Evolutionary conservation across 177 flowering plant species (phyloP).

Genomic region (Tripterygium wilfordii): DNA sequence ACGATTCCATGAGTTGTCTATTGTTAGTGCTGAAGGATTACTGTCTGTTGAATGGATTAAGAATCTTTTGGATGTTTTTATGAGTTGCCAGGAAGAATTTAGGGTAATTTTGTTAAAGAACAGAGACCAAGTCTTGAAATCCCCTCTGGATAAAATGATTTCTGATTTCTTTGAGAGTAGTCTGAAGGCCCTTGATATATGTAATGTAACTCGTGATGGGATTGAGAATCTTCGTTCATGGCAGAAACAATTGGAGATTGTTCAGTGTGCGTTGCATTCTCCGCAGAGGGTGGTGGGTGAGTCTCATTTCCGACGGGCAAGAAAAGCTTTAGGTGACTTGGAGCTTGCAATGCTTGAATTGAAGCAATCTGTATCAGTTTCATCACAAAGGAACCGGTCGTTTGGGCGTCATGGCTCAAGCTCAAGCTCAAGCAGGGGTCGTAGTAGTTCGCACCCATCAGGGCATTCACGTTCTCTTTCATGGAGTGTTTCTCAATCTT

Average conservation of each 20-base stretch:
- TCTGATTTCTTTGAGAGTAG: slow-evolving; percentile 37
- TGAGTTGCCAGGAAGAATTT: slow-evolving; percentile 37
- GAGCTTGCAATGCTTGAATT: slow-evolving; percentile 41
- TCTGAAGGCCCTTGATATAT: slow-evolving; percentile 48
- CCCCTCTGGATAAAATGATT: slow-evolving; percentile 30
- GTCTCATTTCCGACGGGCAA: slow-evolving; percentile 42
- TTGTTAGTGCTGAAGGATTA: slow-evolving; percentile 22
- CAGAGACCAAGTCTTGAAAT: slow-evolving; percentile 16
- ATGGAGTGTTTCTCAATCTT: slow-evolving; percentile 47
- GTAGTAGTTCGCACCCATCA: slow-evolving; percentile 1
- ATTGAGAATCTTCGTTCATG: slow-evolving; percentile 34
- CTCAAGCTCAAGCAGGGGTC: slow-evolving; percentile 23
- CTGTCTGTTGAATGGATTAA: slow-evolving; percentile 35
- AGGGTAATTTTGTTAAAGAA: slow-evolving; percentile 19
- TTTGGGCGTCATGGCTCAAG: slow-evolving; percentile 28
- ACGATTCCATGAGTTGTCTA: slow-evolving; percentile 24
- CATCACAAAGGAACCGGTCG: slow-evolving; percentile 39
- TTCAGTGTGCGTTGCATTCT: slow-evolving; percentile 26
- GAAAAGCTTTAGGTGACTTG: slow-evolving; percentile 43
- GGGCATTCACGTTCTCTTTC: slow-evolving; percentile 47
- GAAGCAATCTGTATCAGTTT: slow-evolving; percentile 26
- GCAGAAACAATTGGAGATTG: slow-evolving; percentile 45
- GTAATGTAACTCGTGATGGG: slow-evolving; percentile 50
- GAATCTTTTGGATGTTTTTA: slow-evolving; percentile 30
- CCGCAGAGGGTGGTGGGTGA: slow-evolving; percentile 23